These are phyloP conservation scores for Ophioceras dolichostomum DNA, from an alignment of 2,329 filamentous ascomycete genomes.

Conservation along the genomic window DNA sequence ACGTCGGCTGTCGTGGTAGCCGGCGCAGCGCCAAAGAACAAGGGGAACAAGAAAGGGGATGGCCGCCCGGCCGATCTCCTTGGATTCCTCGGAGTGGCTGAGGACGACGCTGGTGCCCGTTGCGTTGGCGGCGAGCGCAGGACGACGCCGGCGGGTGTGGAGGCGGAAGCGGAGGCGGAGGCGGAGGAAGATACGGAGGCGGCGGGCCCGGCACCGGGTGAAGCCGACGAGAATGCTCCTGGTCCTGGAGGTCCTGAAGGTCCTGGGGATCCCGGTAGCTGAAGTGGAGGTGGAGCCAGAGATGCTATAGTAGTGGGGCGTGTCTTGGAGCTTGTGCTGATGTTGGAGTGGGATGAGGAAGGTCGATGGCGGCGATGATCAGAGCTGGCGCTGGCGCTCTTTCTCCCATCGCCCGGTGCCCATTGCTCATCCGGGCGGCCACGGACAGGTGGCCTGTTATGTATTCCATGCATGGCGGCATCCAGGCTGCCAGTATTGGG, in stretches of 20 bases:
- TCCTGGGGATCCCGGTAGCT: too few species aligned
- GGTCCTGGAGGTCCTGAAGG: too few species aligned
- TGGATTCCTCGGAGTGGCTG: slow-evolving; percentile 11
- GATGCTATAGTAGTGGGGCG: background rate
- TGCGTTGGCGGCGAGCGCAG: background rate
- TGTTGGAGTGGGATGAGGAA: background rate
- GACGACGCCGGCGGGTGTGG: slow-evolving; percentile 2
- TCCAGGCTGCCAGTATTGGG: slow-evolving; percentile 8
- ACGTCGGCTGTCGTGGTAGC: too few species aligned
- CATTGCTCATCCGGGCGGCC: slow-evolving; percentile 2
- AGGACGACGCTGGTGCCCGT: slow-evolving; percentile 9
- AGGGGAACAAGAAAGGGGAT: slow-evolving; percentile 34
- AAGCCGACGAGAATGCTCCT: too few species aligned
- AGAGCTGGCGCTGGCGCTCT: slow-evolving; percentile 1
- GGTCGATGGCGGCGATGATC: background rate
- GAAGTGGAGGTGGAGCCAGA: background rate
- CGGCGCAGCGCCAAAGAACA: slow-evolving; percentile 27
- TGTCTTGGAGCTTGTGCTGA: background rate
- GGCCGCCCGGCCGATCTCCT: slow-evolving; percentile 9
- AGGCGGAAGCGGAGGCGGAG: slow-evolving; percentile 1
- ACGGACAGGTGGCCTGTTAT: slow-evolving; percentile 10
- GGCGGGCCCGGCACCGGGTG: too few species aligned
- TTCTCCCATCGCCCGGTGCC: slow-evolving; percentile 2
- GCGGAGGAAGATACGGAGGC: too few species aligned
- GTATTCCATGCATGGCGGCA: slow-evolving; percentile 8